These are phyloP conservation scores for Komagataella pseudopastoris DNA, from an alignment of 805 yeast species.

Conservation along the genomic window DNA sequence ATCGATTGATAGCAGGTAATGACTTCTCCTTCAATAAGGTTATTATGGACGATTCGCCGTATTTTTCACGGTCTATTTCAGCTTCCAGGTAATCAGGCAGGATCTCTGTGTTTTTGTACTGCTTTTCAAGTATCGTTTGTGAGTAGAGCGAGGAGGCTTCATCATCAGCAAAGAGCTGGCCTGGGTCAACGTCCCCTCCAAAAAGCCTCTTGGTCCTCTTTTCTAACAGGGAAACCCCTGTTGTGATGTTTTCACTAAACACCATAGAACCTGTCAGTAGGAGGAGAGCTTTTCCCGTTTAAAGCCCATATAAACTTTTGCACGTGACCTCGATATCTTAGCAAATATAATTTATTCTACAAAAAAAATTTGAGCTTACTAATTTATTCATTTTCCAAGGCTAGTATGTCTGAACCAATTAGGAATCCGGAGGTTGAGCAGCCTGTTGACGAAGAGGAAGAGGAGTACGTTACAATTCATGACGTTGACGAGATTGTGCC, in stretches of 20 bases:
- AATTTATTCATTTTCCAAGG: not conserved
- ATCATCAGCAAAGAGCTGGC: not conserved
- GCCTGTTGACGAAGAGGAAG: conserved; percentile 5
- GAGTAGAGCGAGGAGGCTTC: not conserved
- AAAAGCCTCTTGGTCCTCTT: conserved; percentile 1
- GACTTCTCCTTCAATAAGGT: not conserved
- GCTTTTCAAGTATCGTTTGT: conserved; percentile 1
- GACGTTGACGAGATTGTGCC: conserved; percentile 27
- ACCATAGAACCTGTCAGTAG: not conserved
- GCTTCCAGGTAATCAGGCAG: conserved; percentile 2
- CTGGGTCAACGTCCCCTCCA: not conserved
- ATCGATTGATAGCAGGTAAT: conserved; percentile 8
- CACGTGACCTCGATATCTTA: not conserved
- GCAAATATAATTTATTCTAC: not conserved
- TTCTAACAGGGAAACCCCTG: not conserved
- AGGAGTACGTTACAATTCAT: conserved; percentile 8
- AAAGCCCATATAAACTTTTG: not conserved
- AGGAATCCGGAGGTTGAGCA: not conserved
- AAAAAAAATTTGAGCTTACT: not conserved
- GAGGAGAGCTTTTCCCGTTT: not conserved
- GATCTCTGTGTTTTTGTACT: not conserved
- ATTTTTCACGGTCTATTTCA: not conserved
- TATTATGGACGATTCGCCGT: not conserved
- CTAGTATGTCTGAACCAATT: not conserved
- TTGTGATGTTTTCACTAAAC: not conserved